Base-by-base conservation (phyloP, 768 basidiomycete genomes). In the Daedaleopsis nitida region DNA sequence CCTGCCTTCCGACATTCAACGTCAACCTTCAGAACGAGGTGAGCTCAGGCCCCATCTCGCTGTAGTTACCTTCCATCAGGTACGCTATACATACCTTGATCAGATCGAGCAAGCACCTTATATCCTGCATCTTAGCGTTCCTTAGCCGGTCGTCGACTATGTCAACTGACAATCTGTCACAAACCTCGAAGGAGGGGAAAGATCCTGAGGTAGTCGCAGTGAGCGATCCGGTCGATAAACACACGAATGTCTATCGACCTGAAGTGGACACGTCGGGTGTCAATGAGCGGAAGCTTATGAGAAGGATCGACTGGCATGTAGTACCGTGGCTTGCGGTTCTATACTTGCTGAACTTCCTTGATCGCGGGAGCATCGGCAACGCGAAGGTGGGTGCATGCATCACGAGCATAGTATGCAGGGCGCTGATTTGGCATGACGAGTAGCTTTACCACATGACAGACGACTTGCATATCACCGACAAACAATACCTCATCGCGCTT, bases 321-420 rank as follows among this genome's bases (percentile, higher is more conserved):
- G 80, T 93, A 35, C 92, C 92, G 37, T 92, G 89, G 87, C 74
- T 94, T 24, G 80, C 86, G 10, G 67, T 91, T 9, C 76, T 94
- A 23, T 92, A 92, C 71, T 77, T 92, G 27, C 77, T 93, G 65
- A 90, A 84, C 72, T 93, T 89, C 70, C 76, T 92, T 73, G 72
- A 89, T 60, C 70, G 78, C 67, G 77, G 79, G 42, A 81, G 83
- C 56, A 86, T 92, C 66, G 91, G 89, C 44, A 91, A 91, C 70
- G 88, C 89, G 5, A 85, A 84, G 77, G 90, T 87, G 14, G 13
- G 52, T 23, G 9, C 5, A n/a, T 19, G 35, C 24, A 12, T 44
- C 19, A 45, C 6, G 7, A 24, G 37, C n/a, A 37, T 6, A 9
- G 9, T 14, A 49, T 13, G n/a, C 8, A 23, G 9, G 16, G 12